Conservation (phyloP, 2,329 filamentous ascomycete species). For the Cytospora paraplurivora region DNA sequence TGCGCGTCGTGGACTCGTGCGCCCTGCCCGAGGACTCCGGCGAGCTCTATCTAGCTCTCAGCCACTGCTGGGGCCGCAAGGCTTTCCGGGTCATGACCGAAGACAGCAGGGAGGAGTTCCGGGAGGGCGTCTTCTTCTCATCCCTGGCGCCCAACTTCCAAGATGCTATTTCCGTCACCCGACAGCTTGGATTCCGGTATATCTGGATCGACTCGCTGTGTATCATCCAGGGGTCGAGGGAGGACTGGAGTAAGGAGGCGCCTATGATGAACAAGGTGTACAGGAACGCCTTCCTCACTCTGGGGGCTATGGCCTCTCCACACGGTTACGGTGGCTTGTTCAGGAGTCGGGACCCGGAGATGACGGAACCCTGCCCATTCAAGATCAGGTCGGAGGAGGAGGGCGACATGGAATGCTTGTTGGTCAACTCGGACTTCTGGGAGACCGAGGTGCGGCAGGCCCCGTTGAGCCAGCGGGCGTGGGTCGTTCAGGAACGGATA, state of each 20-base stretch:
- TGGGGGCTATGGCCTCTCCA: slow-evolving; percentile 5
- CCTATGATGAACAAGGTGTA: slow-evolving; percentile 36
- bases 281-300: slow-evolving; percentile 26
- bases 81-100: slow-evolving; percentile 12
- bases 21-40: background rate
- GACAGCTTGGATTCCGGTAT: slow-evolving; percentile 27
- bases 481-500: slow-evolving; percentile 26
- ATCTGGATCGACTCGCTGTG: slow-evolving; percentile 36
- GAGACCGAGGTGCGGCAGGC: slow-evolving; percentile 13
- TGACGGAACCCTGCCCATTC: background rate
- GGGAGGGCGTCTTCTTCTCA: background rate
- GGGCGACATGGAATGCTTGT: background rate
- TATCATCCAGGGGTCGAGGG: slow-evolving; percentile 30
- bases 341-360: background rate
- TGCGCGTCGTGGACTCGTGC: slow-evolving; percentile 20
- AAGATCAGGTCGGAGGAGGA: background rate
- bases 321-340: slow-evolving; percentile 23
- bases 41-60: slow-evolving; percentile 33
- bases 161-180: slow-evolving; percentile 28
- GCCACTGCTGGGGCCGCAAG: slow-evolving; percentile 34
- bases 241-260: slow-evolving; percentile 32
- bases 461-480: slow-evolving; percentile 11
- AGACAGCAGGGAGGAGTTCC: background rate
- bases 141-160: slow-evolving; percentile 27
- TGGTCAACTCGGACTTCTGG: slow-evolving; percentile 22